phyloP scores from a whole-genome alignment of 129 eudicot genomes.

The Dittrichia graveolens region DNA sequence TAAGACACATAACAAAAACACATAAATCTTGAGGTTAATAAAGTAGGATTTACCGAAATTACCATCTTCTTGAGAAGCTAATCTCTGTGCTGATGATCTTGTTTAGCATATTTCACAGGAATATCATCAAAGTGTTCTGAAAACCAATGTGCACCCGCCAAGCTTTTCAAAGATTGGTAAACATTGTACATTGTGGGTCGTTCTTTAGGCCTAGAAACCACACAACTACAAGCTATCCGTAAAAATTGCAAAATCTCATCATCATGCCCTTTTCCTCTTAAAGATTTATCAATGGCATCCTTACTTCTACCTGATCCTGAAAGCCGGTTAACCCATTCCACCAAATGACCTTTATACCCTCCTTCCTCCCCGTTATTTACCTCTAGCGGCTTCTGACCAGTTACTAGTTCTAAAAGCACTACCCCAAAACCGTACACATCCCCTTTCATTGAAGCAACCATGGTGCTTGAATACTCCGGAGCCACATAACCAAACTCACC shows the following conservation, averaged over 20 bases:
- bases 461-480: conserved; percentile 68
- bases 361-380: conserved; percentile 59
- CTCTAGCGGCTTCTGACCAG: conserved; percentile 70
- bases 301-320: conserved; percentile 46
- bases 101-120: conserved; percentile 50
- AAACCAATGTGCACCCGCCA: conserved; percentile 50
- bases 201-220: conserved; percentile 66
- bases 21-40: conserved; percentile 19
- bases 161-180: conserved; percentile 52
- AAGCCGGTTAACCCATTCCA: conserved; percentile 60
- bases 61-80: conserved; percentile 30
- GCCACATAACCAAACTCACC: conserved; percentile 76
- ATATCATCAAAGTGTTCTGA: conserved; percentile 58
- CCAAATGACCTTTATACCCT: conserved; percentile 66
- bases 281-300: conserved; percentile 54
- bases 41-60: conserved; percentile 14
- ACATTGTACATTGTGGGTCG: conserved; percentile 63
- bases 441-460: conserved; percentile 74
- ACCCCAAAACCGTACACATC: conserved; percentile 72
- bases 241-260: conserved; percentile 60
- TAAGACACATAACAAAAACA: conserved; percentile 17
- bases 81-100: conserved; percentile 53
- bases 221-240: conserved; percentile 59
- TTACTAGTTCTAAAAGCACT: conserved; percentile 58
- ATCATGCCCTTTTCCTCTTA: conserved; percentile 55